phyloP scores from a whole-genome alignment of 2,329 filamentous ascomycete species.

The Cladosporium cucumerinum region DNA sequence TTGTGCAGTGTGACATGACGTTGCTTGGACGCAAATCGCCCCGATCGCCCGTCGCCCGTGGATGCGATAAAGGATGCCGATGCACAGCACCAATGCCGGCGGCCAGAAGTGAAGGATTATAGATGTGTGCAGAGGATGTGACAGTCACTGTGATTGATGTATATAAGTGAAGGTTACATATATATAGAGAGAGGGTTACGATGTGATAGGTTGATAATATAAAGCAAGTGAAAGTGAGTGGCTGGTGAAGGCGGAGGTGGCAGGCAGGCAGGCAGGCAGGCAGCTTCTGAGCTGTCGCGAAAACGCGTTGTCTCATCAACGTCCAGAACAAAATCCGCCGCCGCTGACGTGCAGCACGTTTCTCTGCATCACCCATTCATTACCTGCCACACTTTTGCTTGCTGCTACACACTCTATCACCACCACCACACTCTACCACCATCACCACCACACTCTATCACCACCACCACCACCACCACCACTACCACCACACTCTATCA shows the following conservation, averaged over 20 bases:
- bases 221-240: background rate
- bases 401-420: background rate
- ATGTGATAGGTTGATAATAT: background rate
- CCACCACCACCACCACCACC: too few species aligned
- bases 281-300: background rate
- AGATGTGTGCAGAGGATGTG: background rate
- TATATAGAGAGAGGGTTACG: too few species aligned
- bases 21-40: background rate
- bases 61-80: background rate
- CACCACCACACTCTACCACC: background rate
- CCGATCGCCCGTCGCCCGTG: background rate
- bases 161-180: background rate
- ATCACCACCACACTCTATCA: background rate
- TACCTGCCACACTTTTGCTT: background rate
- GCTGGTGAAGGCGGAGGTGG: background rate
- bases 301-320: background rate
- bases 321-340: background rate
- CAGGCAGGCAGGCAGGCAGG: background rate
- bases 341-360: background rate
- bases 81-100: background rate
- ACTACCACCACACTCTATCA: background rate
- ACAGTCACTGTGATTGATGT: background rate
- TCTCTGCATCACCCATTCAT: background rate
- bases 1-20: constrained; percentile 7
- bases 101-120: background rate